phyloP scores from a whole-genome alignment of 2,329 filamentous ascomycete genomes.

The Cytospora mali region DNA sequence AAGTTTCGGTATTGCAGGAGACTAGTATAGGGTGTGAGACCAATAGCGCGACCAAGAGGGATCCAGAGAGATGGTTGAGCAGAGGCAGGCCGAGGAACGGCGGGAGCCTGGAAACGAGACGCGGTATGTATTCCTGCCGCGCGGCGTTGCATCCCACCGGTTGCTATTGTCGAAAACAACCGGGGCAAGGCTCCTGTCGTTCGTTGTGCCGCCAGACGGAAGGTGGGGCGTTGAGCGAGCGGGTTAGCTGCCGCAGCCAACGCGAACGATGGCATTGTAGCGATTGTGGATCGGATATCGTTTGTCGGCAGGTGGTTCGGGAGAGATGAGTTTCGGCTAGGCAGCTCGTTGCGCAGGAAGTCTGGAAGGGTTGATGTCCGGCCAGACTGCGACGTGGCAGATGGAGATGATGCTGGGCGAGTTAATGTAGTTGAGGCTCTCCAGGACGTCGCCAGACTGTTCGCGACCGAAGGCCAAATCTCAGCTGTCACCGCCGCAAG shows the following conservation, averaged over 20 bases:
- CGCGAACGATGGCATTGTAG: conserved; percentile 36
- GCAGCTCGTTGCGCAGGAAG: conserved; percentile 9
- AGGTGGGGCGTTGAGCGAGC: conserved; percentile 24
- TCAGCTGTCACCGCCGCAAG: conserved; percentile 45
- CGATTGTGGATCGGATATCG: conserved; percentile 39
- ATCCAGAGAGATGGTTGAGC: neutral
- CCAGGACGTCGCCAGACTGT: conserved; percentile 40
- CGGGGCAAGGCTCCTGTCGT: neutral
- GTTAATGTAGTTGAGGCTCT: conserved; percentile 28
- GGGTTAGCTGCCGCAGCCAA: conserved; percentile 37
- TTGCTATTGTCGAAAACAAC: conserved; percentile 21
- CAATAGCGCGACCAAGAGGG: conserved; percentile 2
- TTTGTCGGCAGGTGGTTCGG: conserved; percentile 32
- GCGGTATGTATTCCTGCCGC: neutral
- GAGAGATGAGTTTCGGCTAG: conserved; percentile 3
- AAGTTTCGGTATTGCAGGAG: conserved; percentile 41
- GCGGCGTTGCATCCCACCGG: neutral
- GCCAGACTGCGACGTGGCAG: conserved; percentile 12
- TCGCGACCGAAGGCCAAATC: conserved; percentile 47
- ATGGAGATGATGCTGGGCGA: neutral
- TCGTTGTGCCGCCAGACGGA: conserved; percentile 4
- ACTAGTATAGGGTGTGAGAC: conserved; percentile 23
- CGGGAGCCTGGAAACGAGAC: conserved; percentile 7
- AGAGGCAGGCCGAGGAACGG: neutral
- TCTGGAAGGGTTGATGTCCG: conserved; percentile 19